Evolutionary conservation across 345 rosid genomes (phyloP).

Genomic region (Lepidium sativum): DNA sequence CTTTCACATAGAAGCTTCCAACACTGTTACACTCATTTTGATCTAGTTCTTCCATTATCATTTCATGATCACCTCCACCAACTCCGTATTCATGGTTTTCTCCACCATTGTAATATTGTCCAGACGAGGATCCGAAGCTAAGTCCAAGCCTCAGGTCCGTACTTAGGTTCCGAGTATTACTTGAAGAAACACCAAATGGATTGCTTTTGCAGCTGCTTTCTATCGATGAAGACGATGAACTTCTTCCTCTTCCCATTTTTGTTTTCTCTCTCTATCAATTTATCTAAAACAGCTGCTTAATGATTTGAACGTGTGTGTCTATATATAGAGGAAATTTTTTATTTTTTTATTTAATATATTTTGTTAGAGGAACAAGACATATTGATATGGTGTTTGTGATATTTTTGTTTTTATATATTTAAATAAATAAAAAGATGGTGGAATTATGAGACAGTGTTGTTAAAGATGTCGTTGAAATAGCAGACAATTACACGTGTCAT

Average conservation of each 20-base stretch:
- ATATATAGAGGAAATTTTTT: conserved; percentile 18
- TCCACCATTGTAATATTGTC: conserved; percentile 23
- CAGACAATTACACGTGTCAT: conserved; percentile 28
- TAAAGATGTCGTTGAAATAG: conserved; percentile 24
- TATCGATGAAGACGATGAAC: conserved; percentile 57
- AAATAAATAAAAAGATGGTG: conserved; percentile 11
- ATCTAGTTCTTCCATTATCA: conserved; percentile 40
- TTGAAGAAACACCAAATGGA: conserved; percentile 20
- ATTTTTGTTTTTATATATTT: background rate
- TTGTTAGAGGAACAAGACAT: background rate
- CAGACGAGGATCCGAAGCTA: conserved; percentile 37
- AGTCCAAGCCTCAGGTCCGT: conserved; percentile 84
- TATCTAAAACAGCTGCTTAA: conserved; percentile 19
- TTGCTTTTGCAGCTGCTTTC: conserved; percentile 47
- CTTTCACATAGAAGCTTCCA: conserved; percentile 82
- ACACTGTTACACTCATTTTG: conserved; percentile 53
- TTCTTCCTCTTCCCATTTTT: conserved; percentile 51
- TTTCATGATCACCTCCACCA: conserved; percentile 5
- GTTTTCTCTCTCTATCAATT: background rate
- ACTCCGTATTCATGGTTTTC: conserved; percentile 13
- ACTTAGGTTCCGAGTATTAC: conserved; percentile 36
- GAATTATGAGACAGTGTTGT: conserved; percentile 31
- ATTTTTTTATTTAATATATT: background rate
- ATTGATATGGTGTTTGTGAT: conserved; percentile 14
- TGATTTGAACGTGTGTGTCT: conserved; percentile 29